Percentiles rank a stretch among this genome's conserved stretches.
These are phyloP conservation scores for Gyrodon lividus DNA, from an alignment of 768 basidiomycete genomes.

Conservation along the genomic window DNA sequence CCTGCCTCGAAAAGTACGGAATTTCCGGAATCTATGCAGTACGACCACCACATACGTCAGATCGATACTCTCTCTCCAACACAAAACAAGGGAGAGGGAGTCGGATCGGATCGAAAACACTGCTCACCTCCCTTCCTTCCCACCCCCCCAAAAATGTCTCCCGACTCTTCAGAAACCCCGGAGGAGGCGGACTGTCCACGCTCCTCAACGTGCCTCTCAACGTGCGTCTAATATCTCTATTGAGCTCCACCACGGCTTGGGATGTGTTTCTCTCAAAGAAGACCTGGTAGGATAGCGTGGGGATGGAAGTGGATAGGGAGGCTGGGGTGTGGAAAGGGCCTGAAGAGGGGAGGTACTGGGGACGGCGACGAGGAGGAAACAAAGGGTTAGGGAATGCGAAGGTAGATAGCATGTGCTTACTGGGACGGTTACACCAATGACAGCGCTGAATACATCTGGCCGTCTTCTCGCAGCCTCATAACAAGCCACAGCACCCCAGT, in stretches of 20 bases:
- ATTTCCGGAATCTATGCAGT: slow-evolving; percentile 52
- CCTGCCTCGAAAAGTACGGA: slow-evolving; percentile 55
- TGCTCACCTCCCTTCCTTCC: slow-evolving; percentile 30
- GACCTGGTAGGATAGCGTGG: slow-evolving; percentile 60
- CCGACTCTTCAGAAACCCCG: slow-evolving; percentile 47
- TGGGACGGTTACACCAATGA: slow-evolving; percentile 60
- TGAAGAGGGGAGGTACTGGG: slow-evolving; percentile 58
- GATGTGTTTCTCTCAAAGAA: slow-evolving; percentile 55
- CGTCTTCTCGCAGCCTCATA: slow-evolving; percentile 67
- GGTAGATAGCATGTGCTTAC: slow-evolving; percentile 34
- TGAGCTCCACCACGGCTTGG: slow-evolving; percentile 51
- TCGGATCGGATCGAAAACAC: background rate
- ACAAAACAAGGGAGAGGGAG: too few species aligned
- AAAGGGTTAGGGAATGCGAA: too few species aligned
- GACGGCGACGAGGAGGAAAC: too few species aligned
- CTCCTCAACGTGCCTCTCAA: slow-evolving; percentile 56
- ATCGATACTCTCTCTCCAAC: too few species aligned
- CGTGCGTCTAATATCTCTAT: slow-evolving; percentile 53
- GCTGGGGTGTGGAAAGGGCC: slow-evolving; percentile 48
- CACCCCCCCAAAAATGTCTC: slow-evolving; percentile 56
- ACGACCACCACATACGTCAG: too few species aligned
- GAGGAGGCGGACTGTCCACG: slow-evolving; percentile 54
- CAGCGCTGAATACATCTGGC: slow-evolving; percentile 60
- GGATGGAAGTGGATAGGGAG: slow-evolving; percentile 39
- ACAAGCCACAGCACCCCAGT: slow-evolving; percentile 71